Percentiles rank a stretch among this genome's conserved stretches.
Evolutionary conservation across 129 eudicot species (phyloP).

Genomic region (Lactuca sativa): DNA sequence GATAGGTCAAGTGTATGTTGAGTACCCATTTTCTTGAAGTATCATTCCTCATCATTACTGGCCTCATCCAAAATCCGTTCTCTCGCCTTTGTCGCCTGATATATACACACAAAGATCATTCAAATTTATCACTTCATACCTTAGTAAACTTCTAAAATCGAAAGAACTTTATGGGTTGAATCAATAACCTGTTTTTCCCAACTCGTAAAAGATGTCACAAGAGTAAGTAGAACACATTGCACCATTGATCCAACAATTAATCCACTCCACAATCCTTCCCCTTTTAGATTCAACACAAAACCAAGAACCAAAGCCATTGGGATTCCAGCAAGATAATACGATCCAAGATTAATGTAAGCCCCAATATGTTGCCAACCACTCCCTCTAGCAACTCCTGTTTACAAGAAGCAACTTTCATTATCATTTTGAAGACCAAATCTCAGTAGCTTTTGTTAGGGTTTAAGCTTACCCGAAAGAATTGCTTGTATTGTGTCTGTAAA

Average conservation of each 20-base stretch:
- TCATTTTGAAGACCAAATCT: too few relatives aligned
- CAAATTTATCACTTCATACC: neutral
- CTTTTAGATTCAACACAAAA: conserved; percentile 42
- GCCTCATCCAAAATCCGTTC: conserved; percentile 27
- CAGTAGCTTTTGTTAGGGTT: conserved; percentile 1
- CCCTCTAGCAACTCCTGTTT: conserved; percentile 65
- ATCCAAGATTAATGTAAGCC: conserved; percentile 61
- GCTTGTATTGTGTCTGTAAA: conserved; percentile 36
- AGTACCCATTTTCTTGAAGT: neutral
- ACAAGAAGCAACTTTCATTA: neutral
- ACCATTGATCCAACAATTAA: conserved; percentile 43
- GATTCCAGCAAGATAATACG: conserved; percentile 54
- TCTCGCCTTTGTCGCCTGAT: conserved; percentile 48
- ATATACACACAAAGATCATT: neutral
- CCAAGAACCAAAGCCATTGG: conserved; percentile 56
- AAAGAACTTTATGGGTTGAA: neutral
- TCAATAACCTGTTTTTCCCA: conserved; percentile 61
- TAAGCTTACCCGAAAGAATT: conserved; percentile 32
- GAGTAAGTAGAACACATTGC: conserved; percentile 43
- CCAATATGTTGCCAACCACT: conserved; percentile 70
- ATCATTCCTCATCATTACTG: conserved; percentile 10
- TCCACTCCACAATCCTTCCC: conserved; percentile 57
- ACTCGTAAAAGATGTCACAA: conserved; percentile 37
- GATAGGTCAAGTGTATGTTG: too few relatives aligned
- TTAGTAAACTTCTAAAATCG: neutral